Base-by-base conservation (phyloP, 2,329 filamentous ascomycete species). In the Talaromyces sp. region DNA sequence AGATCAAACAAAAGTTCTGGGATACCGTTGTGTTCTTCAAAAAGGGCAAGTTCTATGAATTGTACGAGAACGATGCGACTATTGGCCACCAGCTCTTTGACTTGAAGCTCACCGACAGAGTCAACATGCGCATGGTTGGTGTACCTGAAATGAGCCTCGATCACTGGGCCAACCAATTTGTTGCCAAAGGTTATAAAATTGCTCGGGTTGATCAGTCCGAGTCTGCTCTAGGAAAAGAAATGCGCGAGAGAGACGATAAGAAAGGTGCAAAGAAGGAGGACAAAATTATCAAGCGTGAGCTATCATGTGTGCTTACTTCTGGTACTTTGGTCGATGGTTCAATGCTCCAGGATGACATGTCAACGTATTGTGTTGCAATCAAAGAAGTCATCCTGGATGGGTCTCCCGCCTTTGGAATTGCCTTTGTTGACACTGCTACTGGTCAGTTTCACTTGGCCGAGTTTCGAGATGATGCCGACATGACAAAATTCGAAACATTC, bases 101-200 rank as follows among this genome's bases (percentile, higher is more conserved):
- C 74, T 83, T 99, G 60, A 99, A 99, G 78, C 88, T 99, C 72
- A 99, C 95, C 0, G 95, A 99, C 69, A 86, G 95, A 58, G 95
- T 99, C 73, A 99, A 99, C 73, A 99, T 99, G 95, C 90, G 93
- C 66, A 99, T 99, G 95, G 95, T 98, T 2, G 95, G 95, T 63
- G 95, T 99, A 0, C 95, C 95, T 0, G 95, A 99, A 74, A 90
- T 91, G 70, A 96, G 92, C 13, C 81, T 99, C n/a, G 91, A 95
- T 69, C 88, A 95, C 73, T 99, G 95, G 95, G 92, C 95, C 60
- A 96, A 96, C 69, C 95, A 99, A 70, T 99, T 99, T 69, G 93
- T 99, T 46, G 95, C 93, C 61, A 98, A 98, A 74, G 95, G 96
- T 35, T 96, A 87, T 84, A 99, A 99, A 76, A 96, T 99, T 58